phyloP scores from a whole-genome alignment of 192 early-diverging fungal genomes.

The Mortierella claussenii region DNA sequence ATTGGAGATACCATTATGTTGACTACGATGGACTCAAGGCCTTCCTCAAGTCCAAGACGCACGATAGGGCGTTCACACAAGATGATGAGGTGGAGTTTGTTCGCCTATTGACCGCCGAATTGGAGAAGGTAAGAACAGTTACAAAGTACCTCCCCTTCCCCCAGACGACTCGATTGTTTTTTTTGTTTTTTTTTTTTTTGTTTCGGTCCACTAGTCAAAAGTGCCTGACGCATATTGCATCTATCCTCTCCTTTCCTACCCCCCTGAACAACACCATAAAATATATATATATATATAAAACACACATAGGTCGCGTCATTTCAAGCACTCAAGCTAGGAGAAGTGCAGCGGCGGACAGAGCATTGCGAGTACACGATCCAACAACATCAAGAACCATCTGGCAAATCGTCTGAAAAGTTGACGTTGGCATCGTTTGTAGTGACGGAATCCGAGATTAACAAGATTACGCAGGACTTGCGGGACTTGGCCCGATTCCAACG shows the following conservation, averaged over 20 bases:
- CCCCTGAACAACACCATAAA: background rate
- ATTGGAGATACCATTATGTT: constrained; percentile 83
- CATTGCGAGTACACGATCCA: constrained; percentile 68
- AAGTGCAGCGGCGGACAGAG: constrained; percentile 72
- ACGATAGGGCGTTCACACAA: constrained; percentile 76
- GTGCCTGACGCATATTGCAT: too few species aligned
- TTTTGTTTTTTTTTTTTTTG: constrained; percentile 6
- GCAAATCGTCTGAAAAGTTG: constrained; percentile 43
- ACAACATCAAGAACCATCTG: constrained; percentile 50
- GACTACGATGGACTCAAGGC: constrained; percentile 87
- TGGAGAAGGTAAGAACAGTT: constrained; percentile 79
- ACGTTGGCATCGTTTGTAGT: constrained; percentile 56
- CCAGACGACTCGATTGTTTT: too few species aligned
- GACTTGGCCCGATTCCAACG: constrained; percentile 77
- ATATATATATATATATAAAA: too few species aligned
- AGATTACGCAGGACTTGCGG: constrained; percentile 77
- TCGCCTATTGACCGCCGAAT: constrained; percentile 81
- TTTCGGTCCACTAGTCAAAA: background rate
- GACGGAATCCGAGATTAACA: constrained; percentile 76
- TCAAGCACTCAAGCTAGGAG: constrained; percentile 75
- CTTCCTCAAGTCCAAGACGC: constrained; percentile 74
- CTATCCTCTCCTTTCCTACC: background rate
- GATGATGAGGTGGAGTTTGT: constrained; percentile 90
- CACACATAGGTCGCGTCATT: constrained; percentile 72
- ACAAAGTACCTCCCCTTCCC: too few species aligned